phyloP scores from a whole-genome alignment of 108 stramenopile species.

The Seminavis robusta region DNA sequence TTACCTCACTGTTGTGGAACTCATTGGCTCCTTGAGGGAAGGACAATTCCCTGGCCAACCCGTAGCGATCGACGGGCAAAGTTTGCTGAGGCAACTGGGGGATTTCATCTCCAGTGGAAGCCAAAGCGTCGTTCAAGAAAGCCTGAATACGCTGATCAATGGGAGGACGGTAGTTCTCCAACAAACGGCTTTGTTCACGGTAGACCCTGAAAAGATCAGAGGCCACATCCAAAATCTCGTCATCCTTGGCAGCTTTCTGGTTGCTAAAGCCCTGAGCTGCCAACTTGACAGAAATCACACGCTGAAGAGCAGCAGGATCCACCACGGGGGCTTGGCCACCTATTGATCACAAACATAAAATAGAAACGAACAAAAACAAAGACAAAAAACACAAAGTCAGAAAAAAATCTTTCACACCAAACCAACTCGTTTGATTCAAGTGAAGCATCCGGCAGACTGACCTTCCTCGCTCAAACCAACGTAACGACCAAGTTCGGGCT shows the following conservation, averaged over 20 bases:
- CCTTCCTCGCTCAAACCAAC: constrained; percentile 44
- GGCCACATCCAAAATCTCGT: constrained; percentile 40
- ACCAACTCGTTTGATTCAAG: too few species aligned
- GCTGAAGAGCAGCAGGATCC: constrained; percentile 33
- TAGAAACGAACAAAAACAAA: too few species aligned
- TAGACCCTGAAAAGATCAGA: constrained; percentile 51
- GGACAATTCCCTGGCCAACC: constrained; percentile 48
- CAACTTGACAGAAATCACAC: constrained; percentile 46
- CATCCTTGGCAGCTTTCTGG: constrained; percentile 21
- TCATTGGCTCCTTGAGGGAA: constrained; percentile 43
- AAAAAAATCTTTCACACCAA: too few species aligned
- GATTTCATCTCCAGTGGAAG: constrained; percentile 32
- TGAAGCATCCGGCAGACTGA: too few species aligned
- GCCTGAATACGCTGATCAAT: constrained; percentile 51
- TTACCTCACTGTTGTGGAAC: constrained; percentile 52
- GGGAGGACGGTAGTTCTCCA: constrained; percentile 39
- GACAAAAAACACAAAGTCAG: too few species aligned
- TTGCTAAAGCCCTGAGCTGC: constrained; percentile 45
- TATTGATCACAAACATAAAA: too few species aligned
- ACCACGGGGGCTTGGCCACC: constrained; percentile 31
- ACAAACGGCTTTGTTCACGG: constrained; percentile 46
- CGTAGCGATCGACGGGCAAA: constrained; percentile 46
- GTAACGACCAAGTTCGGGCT: constrained; percentile 40
- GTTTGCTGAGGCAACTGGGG: constrained; percentile 30
- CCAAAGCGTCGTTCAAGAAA: constrained; percentile 45